Evolutionary conservation across 441 rosid genomes (phyloP).

Genomic region (Gossypium schwendimanii): DNA sequence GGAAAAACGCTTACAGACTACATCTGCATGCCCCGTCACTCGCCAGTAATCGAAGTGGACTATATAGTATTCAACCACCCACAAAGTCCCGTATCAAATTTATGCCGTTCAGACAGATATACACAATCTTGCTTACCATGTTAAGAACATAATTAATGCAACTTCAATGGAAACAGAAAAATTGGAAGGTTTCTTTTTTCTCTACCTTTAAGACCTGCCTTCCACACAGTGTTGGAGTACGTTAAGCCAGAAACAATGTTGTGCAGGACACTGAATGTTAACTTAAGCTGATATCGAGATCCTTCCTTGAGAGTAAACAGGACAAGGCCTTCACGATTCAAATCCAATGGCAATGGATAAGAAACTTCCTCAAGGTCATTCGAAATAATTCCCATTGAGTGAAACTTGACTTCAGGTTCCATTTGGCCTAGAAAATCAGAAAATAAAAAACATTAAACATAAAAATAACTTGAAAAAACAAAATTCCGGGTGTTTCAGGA

Average conservation of each 20-base stretch:
- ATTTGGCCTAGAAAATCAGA: slow-evolving; percentile 29
- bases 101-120: not conserved
- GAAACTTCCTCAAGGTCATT: slow-evolving; percentile 35
- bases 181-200: not conserved
- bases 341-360: slow-evolving; percentile 34
- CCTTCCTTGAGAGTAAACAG: slow-evolving; percentile 48
- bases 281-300: slow-evolving; percentile 40
- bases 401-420: slow-evolving; percentile 56
- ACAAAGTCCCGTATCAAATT: not conserved
- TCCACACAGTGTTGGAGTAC: slow-evolving; percentile 36
- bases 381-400: slow-evolving; percentile 44
- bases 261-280: slow-evolving; percentile 37
- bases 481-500: not conserved
- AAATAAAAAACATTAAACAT: not conserved
- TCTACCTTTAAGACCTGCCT: slow-evolving; percentile 34
- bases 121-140: not conserved
- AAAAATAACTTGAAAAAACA: not conserved
- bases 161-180: slow-evolving; percentile 6
- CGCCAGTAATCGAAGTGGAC: not conserved
- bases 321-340: slow-evolving; percentile 17
- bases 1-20: not conserved
- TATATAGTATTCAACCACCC: not conserved
- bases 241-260: slow-evolving; percentile 38
- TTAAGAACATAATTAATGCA: not conserved
- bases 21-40: not conserved